Evolutionary conservation across 768 basidiomycete genomes (phyloP).

Genomic region (Rhodotorula graminis): DNA sequence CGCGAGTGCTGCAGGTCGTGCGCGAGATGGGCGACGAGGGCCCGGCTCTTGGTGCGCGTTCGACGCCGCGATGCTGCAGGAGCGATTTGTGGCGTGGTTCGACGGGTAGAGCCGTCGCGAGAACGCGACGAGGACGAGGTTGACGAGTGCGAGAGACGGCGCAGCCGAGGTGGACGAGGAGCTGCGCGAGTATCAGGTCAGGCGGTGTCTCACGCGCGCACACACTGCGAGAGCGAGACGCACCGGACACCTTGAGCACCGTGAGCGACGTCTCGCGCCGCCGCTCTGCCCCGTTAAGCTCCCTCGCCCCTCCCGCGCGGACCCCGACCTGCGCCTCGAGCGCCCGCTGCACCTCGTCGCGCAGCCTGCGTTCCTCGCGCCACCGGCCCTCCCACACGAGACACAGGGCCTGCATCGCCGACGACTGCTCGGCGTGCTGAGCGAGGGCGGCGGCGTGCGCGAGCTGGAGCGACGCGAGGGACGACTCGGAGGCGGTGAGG

Average conservation of each 20-base stretch:
- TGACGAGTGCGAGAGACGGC: not conserved
- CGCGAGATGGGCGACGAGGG: not conserved
- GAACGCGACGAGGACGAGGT: not conserved
- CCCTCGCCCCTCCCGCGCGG: not conserved
- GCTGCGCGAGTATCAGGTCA: not conserved
- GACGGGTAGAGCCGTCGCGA: not conserved
- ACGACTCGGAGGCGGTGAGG: slow-evolving; percentile 8
- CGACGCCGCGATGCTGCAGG: not conserved
- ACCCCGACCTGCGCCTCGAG: not conserved
- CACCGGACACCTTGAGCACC: not conserved
- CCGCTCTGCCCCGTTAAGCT: not conserved
- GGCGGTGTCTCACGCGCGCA: not conserved
- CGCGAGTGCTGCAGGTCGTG: not conserved
- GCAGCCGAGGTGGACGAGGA: not conserved
- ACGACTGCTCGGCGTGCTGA: not conserved
- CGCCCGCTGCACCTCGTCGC: slow-evolving; percentile 15
- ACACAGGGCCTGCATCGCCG: not conserved
- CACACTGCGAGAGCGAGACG: not conserved
- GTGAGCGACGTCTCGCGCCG: not conserved
- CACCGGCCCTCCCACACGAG: slow-evolving; percentile 24
- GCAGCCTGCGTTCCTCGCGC: slow-evolving; percentile 14
- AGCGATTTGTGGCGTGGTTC: not conserved
- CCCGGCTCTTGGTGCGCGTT: not conserved
- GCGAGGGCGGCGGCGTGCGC: not conserved
- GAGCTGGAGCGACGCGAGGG: not conserved